Base-by-base conservation (phyloP, 2,329 filamentous ascomycete genomes). In the Nemania abortiva region DNA sequence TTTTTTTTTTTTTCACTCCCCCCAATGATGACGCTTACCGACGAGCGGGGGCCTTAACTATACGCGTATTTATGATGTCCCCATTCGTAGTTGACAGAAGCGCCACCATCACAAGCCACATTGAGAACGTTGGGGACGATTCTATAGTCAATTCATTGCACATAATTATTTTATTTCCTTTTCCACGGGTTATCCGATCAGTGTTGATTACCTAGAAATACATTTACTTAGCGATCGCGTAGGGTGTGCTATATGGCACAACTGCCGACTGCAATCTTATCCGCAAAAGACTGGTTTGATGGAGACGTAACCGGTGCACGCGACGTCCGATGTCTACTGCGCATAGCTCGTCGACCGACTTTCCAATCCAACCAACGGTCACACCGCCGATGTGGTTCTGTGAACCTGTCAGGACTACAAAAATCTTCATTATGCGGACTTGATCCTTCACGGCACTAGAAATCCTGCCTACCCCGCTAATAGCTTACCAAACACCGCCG, bases 401-500 rank as follows among this genome's bases (percentile, higher is more conserved):
- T 34, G 9, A 34, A 34, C 5, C 4, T 34, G 31, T 34, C 31
- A 34, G 31, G 42, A 47, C 42, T n/a, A 15, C 42, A n/a, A 15
- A n/a, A 15, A 47, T 47, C 42, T 47, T 47, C 42, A 47, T n/a
- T 6, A 42, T 42, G 39, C 39, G 11, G 11, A 11, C 34, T 42
- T 18, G 39, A 42, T 42, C 10, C 39, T 6, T n/a, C 15, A 9
- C 15, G n/a, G n/a, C 15, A 42, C 37, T 3, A 10, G 3, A 9
- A 15, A 42, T 13, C 42, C n/a, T 20, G n/a, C 42, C 42, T 3
- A 47, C 13, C 42, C 42, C 42, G 42, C 42, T 47, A 6, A 27
- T 52, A 73, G 47, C 61, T 55, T 56, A 37, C 52, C 52, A 53
- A 39, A 47, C 31, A 56, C 31, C 7, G 27, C 18, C 29, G n/a